Conservation (phyloP, 2,329 filamentous ascomycete species). For the Fusarium fracticaudum region DNA sequence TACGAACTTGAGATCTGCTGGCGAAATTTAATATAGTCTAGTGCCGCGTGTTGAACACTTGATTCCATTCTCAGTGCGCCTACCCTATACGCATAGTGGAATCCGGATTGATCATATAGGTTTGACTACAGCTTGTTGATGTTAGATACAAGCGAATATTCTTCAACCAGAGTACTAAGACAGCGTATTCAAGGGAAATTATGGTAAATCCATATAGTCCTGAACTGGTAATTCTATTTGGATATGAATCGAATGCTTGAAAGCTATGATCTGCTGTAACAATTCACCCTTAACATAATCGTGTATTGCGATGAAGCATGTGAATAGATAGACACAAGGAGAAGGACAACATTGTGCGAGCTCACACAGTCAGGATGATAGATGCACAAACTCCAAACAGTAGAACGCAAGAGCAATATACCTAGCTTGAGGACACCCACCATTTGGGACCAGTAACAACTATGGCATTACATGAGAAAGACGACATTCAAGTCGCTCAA, state of each 20-base stretch:
- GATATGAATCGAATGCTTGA: no score
- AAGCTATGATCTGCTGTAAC: neutral
- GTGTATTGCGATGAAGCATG: neutral
- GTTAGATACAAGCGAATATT: neutral
- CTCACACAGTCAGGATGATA: neutral
- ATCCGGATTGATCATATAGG: neutral
- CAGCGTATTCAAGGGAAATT: accelerated
- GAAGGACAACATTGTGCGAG: no score
- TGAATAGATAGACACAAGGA: neutral
- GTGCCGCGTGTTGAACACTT: neutral
- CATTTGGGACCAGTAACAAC: neutral
- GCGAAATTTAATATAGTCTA: no score
- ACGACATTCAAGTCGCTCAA: neutral
- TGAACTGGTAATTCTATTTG: neutral
- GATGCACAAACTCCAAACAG: neutral
- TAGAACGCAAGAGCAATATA: neutral
- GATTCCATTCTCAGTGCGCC: neutral
- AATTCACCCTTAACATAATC: no score
- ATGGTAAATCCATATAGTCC: neutral
- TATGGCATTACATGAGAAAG: neutral
- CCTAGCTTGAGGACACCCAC: no score
- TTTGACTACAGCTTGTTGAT: neutral
- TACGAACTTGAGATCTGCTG: neutral
- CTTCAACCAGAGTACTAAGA: neutral
- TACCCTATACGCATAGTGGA: neutral